phyloP scores from a whole-genome alignment of 805 yeast species.

The Candida takata region DNA sequence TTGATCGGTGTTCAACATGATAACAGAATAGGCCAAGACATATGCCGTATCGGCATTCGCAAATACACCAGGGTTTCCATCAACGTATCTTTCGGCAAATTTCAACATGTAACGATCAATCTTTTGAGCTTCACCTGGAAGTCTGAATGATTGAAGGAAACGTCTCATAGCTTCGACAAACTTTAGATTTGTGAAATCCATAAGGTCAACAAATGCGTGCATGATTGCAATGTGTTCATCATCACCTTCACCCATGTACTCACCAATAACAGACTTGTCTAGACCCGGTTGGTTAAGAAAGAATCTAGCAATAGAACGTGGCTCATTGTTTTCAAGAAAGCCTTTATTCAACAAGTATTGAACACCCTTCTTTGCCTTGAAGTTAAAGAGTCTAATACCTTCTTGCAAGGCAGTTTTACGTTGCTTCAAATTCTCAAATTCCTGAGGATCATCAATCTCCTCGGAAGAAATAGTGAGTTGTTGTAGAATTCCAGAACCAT shows the following conservation, averaged over 20 bases:
- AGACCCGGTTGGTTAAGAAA: constrained; percentile 67
- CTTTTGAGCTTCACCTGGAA: constrained; percentile 98
- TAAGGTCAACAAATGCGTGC: constrained; percentile 88
- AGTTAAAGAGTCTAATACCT: constrained; percentile 74
- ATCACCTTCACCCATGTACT: constrained; percentile 84
- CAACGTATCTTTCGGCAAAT: constrained; percentile 86
- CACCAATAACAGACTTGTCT: constrained; percentile 83
- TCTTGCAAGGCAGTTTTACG: constrained; percentile 76
- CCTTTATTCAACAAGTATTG: constrained; percentile 51
- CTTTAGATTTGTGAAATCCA: constrained; percentile 62
- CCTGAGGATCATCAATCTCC: constrained; percentile 66
- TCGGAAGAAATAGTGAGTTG: constrained; percentile 12
- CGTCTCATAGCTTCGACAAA: constrained; percentile 84
- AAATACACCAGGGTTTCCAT: constrained; percentile 83
- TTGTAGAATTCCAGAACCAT: constrained; percentile 15
- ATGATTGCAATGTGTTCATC: constrained; percentile 70
- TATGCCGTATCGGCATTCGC: constrained; percentile 93
- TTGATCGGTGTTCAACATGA: constrained; percentile 89
- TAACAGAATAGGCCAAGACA: constrained; percentile 84
- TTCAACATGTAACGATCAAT: constrained; percentile 95
- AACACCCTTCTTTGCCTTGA: constrained; percentile 78
- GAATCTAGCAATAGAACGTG: constrained; percentile 68
- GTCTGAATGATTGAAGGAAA: constrained; percentile 80
- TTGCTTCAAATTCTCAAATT: constrained; percentile 78
- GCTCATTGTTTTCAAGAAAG: constrained; percentile 54